A percentile compares a stretch with the other conserved stretches of the same genome.
These are phyloP conservation scores for Xylaria digitata DNA, from an alignment of 2,329 filamentous ascomycete genomes.

Conservation along the genomic window DNA sequence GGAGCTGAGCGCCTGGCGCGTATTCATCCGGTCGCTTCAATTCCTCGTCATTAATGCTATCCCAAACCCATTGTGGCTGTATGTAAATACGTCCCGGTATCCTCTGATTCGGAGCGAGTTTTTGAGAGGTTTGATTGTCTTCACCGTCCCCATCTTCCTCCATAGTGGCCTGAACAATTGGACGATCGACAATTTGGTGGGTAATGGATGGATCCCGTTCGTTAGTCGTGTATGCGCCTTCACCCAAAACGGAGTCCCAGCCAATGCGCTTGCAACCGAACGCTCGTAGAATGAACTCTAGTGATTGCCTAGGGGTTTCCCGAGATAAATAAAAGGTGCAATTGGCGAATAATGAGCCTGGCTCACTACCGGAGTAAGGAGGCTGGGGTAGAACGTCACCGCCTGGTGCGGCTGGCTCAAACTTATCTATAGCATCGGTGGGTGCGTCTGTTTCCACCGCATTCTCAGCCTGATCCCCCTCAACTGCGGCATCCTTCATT, in stretches of 20 bases:
- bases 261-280: conserved; percentile 97
- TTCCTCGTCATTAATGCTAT: conserved; percentile 92
- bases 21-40: conserved; percentile 89
- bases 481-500: conserved; percentile 67
- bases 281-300: conserved; percentile 92
- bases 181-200: conserved; percentile 95
- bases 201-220: conserved; percentile 91
- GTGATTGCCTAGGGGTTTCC: conserved; percentile 87
- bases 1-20: conserved; percentile 86
- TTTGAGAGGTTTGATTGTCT: conserved; percentile 72
- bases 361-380: conserved; percentile 70
- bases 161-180: conserved; percentile 72
- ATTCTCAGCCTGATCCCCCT: conserved; percentile 56
- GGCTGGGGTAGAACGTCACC: conserved; percentile 90
- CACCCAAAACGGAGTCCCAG: conserved; percentile 91
- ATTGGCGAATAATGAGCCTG: conserved; percentile 82
- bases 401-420: conserved; percentile 84
- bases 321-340: conserved; percentile 94
- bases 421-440: conserved; percentile 84
- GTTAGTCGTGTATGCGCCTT: conserved; percentile 90
- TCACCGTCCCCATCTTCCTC: conserved; percentile 62
- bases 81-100: conserved; percentile 93
- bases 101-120: conserved; percentile 71
- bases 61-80: conserved; percentile 99
- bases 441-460: conserved; percentile 58